Percentiles rank a stretch among this genome's conserved stretches.
phyloP scores from a whole-genome alignment of 2,329 filamentous ascomycete species.

The Fusarium clavum region DNA sequence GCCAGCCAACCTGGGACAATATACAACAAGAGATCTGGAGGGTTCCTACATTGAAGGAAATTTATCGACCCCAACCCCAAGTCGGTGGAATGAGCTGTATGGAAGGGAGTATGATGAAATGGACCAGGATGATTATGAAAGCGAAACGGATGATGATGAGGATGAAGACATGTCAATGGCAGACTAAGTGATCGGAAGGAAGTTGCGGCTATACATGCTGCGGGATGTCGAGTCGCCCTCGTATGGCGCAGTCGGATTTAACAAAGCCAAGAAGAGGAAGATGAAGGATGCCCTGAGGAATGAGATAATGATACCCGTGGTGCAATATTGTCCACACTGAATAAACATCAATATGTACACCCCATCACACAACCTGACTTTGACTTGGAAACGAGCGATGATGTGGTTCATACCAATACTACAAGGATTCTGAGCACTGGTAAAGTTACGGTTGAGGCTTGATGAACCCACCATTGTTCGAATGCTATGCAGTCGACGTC shows the following conservation, averaged over 20 bases:
- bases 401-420: neutral
- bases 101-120: constrained; percentile 42
- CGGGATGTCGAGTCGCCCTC: too few relatives aligned
- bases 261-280: neutral
- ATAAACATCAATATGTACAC: neutral
- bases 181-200: constrained; percentile 20
- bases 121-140: constrained; percentile 45
- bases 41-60: constrained; percentile 23
- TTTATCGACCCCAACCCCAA: constrained; percentile 52
- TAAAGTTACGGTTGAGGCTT: neutral
- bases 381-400: neutral
- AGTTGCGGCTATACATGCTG: neutral
- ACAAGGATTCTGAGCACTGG: neutral
- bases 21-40: constrained; percentile 24
- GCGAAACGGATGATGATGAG: constrained; percentile 46
- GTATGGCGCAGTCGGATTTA: too few relatives aligned
- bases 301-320: constrained; percentile 45
- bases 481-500: neutral
- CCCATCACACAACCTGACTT: neutral
- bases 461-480: constrained; percentile 27
- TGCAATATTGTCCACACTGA: constrained; percentile 21
- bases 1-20: constrained; percentile 7
- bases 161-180: constrained; percentile 46
- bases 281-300: constrained; percentile 15
- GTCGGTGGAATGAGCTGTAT: constrained; percentile 51